These are phyloP conservation scores for Ceratocystis eucalypticola DNA, from an alignment of 2,329 filamentous ascomycete genomes.

Conservation along the genomic window DNA sequence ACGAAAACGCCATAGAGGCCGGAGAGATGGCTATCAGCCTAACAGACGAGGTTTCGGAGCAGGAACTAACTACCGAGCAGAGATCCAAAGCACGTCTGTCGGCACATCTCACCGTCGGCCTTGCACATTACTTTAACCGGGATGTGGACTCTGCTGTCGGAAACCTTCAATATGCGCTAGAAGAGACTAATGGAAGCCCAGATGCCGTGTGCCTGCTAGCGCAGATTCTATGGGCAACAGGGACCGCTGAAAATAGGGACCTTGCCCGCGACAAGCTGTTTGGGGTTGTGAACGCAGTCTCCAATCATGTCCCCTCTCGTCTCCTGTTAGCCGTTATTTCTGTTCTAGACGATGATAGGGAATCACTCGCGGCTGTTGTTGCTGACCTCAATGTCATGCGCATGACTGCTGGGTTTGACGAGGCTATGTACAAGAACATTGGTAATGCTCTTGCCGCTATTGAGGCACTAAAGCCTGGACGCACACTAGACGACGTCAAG, in stretches of 20 bases:
- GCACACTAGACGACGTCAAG: constrained; percentile 38
- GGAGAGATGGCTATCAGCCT: constrained; percentile 71
- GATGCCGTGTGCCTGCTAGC: constrained; percentile 79
- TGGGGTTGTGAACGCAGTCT: constrained; percentile 58
- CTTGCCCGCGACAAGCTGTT: constrained; percentile 71
- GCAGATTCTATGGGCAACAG: constrained; percentile 87
- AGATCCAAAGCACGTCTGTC: constrained; percentile 64
- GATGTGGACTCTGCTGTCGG: constrained; percentile 56
- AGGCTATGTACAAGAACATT: constrained; percentile 53
- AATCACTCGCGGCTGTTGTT: constrained; percentile 66
- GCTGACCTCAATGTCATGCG: constrained; percentile 63
- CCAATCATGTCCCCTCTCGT: constrained; percentile 65
- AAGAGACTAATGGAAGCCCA: constrained; percentile 61
- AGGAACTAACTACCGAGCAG: constrained; percentile 49
- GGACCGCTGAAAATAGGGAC: constrained; percentile 56
- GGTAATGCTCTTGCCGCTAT: constrained; percentile 65
- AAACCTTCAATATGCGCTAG: constrained; percentile 67
- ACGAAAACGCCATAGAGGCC: constrained; percentile 58
- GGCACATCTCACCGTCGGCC: constrained; percentile 69
- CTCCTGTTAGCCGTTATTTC: constrained; percentile 75
- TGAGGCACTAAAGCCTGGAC: constrained; percentile 41
- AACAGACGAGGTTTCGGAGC: constrained; percentile 55
- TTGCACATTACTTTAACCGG: constrained; percentile 62
- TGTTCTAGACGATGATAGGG: constrained; percentile 63
- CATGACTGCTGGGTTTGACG: constrained; percentile 48